Base-by-base conservation (phyloP, 345 rosid genomes). In the Raphanus sativus region DNA sequence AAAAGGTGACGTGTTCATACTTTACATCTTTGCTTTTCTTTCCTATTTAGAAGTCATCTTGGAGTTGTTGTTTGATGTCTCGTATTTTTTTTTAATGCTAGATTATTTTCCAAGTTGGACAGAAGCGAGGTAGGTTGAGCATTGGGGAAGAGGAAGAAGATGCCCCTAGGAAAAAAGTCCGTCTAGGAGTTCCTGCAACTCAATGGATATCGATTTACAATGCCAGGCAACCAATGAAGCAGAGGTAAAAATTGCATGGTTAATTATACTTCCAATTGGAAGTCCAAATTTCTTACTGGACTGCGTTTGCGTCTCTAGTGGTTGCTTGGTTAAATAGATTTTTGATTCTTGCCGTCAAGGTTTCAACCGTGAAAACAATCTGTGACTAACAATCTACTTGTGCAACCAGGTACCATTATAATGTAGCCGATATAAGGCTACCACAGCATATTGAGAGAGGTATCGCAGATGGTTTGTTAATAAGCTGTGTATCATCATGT, bases 161-260 rank as follows among this genome's bases (percentile, higher is more conserved):
- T 64, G 93, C 86, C 56, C 97, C 95, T 6, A 89, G 86, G 88
- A 96, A 93, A 89, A 96, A 90, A 78, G 88, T 93, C 78, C 96
- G 97, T 15, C 59, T 89, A 63, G 98, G 99, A 80, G 90, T 91
- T 78, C 95, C 99, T 73, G 97, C 99, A 65, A 89, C 91, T 0
- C 99, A 96, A 77, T 93, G 99, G 99, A 93, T 91, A 83, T 93
- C 95, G 50, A 82, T 96, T 75, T 91, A 96, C 85, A 93, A 89
- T 88, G 97, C 99, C 54, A 89, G 95, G 73, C 84, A 75, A 79
- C 97, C 99, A 55, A 96, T 96, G 97, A 96, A 96, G 77, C 99
- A 96, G 85, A 90, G 98, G 97, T 93, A 84, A 50, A 50, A 45
- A 79, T 25, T 45, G 68, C 60, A 69, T 40, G 21, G 65, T 61